Conservation (phyloP, 495 filamentous ascomycete species). For the Xylaria flabelliformis region DNA sequence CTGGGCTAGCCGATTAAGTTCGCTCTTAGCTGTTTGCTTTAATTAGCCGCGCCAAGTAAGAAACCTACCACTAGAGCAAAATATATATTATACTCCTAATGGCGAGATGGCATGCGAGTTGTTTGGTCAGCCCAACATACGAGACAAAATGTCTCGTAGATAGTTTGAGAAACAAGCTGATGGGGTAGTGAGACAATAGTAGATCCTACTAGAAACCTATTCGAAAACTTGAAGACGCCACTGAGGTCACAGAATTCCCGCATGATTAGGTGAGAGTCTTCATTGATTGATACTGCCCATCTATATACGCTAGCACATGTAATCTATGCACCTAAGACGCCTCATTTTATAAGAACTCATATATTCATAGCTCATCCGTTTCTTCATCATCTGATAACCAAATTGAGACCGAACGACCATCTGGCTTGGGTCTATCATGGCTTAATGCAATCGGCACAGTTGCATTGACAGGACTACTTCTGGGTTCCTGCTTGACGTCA, state of each 20-base stretch:
- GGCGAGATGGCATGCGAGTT: too few relatives aligned
- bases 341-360: not conserved
- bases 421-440: constrained; percentile 12
- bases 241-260: too few relatives aligned
- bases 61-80: too few relatives aligned
- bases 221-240: too few relatives aligned
- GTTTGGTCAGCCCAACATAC: too few relatives aligned
- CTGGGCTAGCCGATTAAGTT: too few relatives aligned
- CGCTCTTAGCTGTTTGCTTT: not conserved
- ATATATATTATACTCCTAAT: too few relatives aligned
- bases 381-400: constrained; percentile 39
- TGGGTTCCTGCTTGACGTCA: constrained; percentile 24
- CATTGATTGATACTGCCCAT: not conserved
- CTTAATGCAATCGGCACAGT: constrained; percentile 21
- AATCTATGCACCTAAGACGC: not conserved
- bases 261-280: not conserved
- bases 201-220: too few relatives aligned
- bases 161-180: not conserved
- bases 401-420: constrained; percentile 32
- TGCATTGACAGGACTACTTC: not conserved
- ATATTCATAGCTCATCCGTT: constrained; percentile 37
- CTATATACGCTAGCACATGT: not conserved
- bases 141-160: not conserved
- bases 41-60: too few relatives aligned
- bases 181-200: not conserved